Evolutionary conservation across 2,329 filamentous ascomycete genomes (phyloP).

Genomic region (Paecilomyces formosus): DNA sequence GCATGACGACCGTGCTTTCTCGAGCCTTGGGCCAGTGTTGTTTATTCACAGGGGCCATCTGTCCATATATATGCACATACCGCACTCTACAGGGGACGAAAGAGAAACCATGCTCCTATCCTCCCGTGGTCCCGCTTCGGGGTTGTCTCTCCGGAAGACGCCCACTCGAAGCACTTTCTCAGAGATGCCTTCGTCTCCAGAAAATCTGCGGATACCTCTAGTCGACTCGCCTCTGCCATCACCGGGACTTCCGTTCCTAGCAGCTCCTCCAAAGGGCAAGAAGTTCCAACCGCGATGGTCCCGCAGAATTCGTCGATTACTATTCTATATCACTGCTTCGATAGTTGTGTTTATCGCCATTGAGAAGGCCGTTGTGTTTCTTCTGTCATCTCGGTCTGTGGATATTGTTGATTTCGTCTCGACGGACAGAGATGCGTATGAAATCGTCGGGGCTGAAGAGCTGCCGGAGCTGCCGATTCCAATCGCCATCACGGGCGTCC

Average conservation of each 20-base stretch:
- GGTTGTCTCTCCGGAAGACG: constrained; percentile 15
- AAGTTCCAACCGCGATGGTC: constrained; percentile 51
- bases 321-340: constrained; percentile 49
- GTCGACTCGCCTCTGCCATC: constrained; percentile 63
- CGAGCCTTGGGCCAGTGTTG: background rate
- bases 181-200: constrained; percentile 41
- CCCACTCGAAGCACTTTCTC: constrained; percentile 8
- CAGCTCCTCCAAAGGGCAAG: constrained; percentile 59
- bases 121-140: constrained; percentile 21
- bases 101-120: constrained; percentile 22
- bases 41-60: background rate
- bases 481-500: constrained; percentile 59
- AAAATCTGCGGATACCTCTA: constrained; percentile 53
- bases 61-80: background rate
- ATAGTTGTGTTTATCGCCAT: constrained; percentile 40
- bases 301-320: constrained; percentile 49
- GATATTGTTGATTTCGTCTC: constrained; percentile 12
- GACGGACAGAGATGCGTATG: constrained; percentile 45
- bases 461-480: constrained; percentile 68
- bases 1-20: background rate
- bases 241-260: constrained; percentile 60
- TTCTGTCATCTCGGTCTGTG: background rate
- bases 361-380: constrained; percentile 10
- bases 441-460: constrained; percentile 58
- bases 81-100: background rate